These are phyloP conservation scores for Roridomyces roridus DNA, from an alignment of 768 basidiomycete species.

Conservation along the genomic window DNA sequence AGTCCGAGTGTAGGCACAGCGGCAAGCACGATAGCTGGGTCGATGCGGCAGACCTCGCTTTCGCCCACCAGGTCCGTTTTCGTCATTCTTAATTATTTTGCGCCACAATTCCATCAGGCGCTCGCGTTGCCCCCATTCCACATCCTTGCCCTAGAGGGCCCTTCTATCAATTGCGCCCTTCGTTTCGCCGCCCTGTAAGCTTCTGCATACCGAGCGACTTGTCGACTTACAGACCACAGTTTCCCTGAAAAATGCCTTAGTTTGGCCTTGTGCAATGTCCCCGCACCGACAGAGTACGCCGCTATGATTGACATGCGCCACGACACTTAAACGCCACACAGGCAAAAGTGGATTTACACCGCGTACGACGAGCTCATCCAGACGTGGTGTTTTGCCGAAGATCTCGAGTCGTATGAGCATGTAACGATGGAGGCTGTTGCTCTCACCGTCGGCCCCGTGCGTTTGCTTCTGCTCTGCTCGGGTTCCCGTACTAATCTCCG, in stretches of 20 bases:
- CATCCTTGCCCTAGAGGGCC: conserved; percentile 70
- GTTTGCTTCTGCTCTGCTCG: too few species aligned
- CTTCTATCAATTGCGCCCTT: conserved; percentile 62
- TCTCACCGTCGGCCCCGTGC: conserved; percentile 63
- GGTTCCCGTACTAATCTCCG: conserved; percentile 4
- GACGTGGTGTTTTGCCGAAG: conserved; percentile 68
- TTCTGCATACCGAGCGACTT: too few species aligned
- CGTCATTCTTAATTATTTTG: background rate
- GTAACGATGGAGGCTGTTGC: conserved; percentile 63
- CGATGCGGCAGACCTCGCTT: conserved; percentile 78
- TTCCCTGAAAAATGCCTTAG: conserved; percentile 78
- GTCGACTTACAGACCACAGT: conserved; percentile 37
- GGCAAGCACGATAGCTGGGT: conserved; percentile 77
- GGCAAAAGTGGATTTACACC: conserved; percentile 63
- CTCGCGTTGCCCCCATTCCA: conserved; percentile 73
- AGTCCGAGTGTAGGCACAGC: conserved; percentile 57
- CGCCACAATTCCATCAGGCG: conserved; percentile 40
- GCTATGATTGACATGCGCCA: too few species aligned
- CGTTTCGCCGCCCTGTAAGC: conserved; percentile 69
- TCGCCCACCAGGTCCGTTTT: conserved; percentile 61
- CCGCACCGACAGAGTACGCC: conserved; percentile 70
- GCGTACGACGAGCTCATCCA: conserved; percentile 70
- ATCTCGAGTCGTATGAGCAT: conserved; percentile 72
- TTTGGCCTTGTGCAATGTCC: conserved; percentile 71
- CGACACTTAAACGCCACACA: conserved; percentile 29